Conservation (phyloP, 352 stramenopile species). For the Globisporangium megalacanthum region DNA sequence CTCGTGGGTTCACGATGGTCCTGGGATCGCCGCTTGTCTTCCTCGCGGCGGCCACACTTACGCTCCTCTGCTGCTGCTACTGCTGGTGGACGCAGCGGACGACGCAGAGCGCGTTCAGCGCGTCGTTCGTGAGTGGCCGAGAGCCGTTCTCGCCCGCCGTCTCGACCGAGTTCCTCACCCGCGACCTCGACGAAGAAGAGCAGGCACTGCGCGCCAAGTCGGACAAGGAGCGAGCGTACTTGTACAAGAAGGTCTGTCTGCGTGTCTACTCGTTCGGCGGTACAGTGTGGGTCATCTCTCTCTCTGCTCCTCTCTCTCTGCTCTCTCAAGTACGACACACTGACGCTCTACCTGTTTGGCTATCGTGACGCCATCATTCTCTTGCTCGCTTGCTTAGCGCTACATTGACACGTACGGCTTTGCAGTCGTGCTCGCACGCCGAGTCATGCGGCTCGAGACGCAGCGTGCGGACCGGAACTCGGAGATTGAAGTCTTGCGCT, state of each 20-base stretch:
- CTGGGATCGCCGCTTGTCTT: not conserved
- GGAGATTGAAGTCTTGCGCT: constrained; percentile 41
- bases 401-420: constrained; percentile 71
- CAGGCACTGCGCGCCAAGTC: constrained; percentile 47
- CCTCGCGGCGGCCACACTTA: too few relatives aligned
- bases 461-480: constrained; percentile 26
- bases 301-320: not conserved
- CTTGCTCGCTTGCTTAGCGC: constrained; percentile 19
- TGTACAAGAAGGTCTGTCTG: constrained; percentile 68
- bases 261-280: not conserved
- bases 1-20: not conserved
- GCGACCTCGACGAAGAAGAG: constrained; percentile 58
- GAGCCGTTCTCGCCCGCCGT: constrained; percentile 24
- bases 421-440: constrained; percentile 37
- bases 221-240: constrained; percentile 46
- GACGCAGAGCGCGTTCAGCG: constrained; percentile 13
- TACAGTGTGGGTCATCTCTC: not conserved
- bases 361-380: too few relatives aligned
- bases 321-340: too few relatives aligned
- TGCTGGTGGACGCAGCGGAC: not conserved
- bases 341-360: too few relatives aligned
- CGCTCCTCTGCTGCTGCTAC: not conserved
- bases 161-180: constrained; percentile 58
- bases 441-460: constrained; percentile 40
- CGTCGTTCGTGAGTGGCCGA: constrained; percentile 18